Evolutionary conservation across 2,329 filamentous ascomycete genomes (phyloP), one percentile per base, ranked within the genome.

Genomic region (Pseudogymnoascus sp.): DNA sequence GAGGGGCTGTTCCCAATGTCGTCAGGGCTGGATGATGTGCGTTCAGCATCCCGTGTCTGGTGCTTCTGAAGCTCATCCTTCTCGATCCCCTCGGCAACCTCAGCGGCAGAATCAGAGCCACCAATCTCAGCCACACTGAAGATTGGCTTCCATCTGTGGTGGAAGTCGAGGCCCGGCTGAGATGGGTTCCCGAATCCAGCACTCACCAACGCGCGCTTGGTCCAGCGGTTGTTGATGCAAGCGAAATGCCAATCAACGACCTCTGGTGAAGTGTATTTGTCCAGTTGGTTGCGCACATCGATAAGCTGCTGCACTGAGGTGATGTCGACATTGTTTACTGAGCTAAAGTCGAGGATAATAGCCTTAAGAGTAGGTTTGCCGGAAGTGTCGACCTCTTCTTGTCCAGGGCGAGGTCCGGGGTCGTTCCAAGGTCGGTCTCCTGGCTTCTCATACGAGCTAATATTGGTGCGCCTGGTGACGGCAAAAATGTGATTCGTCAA

Each of bases 391-490:
- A 74, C 78, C 35, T 70, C 73, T 60, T 69, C 75, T 70, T 72
- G 84, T 72, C 67, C 69, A 77, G 80, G 61, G 76, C 82, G 80
- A 62, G 90, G 89, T 59, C 91, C 91, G 0, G 93, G 90, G 70
- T 97, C 90, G 69, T 97, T 97, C 94, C 94, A 97, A 0, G 94
- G 92, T 6, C 92, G 83, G 71, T 99, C 93, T 50, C 89, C 89
- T 2, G 78, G 79, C 2, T 81, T 80, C 4, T 78, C 74, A 68
- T 86, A 96, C 1, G 80, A 77, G 61, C 88, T 77, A 0, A 85
- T 78, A 65, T 89, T 90, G 1, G 90, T 96, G 32, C 90, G 87
- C 37, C 88, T 85, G 2, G 92, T 96, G 63, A 86, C 76, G 43
- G 79, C 73, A 66, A 88, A 87, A 54, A 96, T 84, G 66, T 85